Evolutionary conservation across 2,329 filamentous ascomycete genomes (phyloP).

Genomic region (Waltergamsia citrina): DNA sequence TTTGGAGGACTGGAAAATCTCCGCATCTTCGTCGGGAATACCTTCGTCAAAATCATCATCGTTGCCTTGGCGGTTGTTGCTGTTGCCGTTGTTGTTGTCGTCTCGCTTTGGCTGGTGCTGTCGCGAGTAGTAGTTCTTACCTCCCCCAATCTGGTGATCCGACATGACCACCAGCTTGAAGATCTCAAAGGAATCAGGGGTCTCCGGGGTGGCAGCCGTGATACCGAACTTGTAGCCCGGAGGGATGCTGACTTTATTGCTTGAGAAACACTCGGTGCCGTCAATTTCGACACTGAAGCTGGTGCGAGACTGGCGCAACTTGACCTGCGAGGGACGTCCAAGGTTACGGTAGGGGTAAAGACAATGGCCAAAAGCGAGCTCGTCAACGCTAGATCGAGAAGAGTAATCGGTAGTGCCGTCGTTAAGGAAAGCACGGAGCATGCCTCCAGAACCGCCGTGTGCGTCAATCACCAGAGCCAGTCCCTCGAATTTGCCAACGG

Average conservation of each 20-base stretch:
- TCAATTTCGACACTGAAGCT: conserved; percentile 75
- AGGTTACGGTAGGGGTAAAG: conserved; percentile 85
- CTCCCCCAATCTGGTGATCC: conserved; percentile 24
- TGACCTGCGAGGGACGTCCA: conserved; percentile 72
- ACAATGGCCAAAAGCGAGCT: conserved; percentile 88
- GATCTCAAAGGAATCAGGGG: conserved; percentile 88
- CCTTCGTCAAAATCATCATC: conserved; percentile 25
- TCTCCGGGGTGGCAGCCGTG: conserved; percentile 80
- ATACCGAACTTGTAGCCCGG: conserved; percentile 77
- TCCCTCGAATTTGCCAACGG: conserved; percentile 78
- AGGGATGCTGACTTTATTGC: conserved; percentile 68
- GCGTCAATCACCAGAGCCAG: conserved; percentile 79
- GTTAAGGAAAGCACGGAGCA: conserved; percentile 86
- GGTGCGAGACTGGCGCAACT: conserved; percentile 54
- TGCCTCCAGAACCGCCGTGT: conserved; percentile 68
- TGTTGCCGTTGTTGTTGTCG: conserved; percentile 4
- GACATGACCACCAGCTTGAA: conserved; percentile 75
- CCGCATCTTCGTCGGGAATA: conserved; percentile 37
- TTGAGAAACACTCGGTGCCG: conserved; percentile 73
- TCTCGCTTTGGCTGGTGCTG: conserved; percentile 1
- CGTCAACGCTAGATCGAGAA: conserved; percentile 67
- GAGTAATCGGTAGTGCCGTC: conserved; percentile 78
- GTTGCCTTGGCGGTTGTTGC: conserved; percentile 13
- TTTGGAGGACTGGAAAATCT: conserved; percentile 36
- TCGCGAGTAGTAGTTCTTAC: conserved; percentile 5